Percentiles rank a stretch among this genome's conserved stretches.
phyloP scores from a whole-genome alignment of 495 filamentous ascomycete species.

The Trichoderma asperelloides region DNA sequence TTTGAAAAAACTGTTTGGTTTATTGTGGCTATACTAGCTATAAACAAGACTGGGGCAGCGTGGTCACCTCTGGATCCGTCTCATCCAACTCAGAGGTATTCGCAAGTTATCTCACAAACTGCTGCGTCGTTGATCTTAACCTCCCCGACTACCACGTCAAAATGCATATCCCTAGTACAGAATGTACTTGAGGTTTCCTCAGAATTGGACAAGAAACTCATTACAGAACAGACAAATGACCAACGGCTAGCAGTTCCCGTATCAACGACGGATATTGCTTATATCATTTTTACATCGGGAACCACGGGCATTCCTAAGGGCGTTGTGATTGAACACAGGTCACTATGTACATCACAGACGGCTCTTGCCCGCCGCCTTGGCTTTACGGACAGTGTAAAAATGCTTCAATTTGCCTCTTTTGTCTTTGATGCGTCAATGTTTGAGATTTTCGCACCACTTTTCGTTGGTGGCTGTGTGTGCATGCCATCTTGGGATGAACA shows the following conservation, averaged over 20 bases:
- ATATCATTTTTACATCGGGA: conserved; percentile 47
- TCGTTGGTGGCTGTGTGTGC: conserved; percentile 43
- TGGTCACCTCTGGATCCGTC: conserved; percentile 48
- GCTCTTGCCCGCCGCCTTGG: conserved; percentile 33
- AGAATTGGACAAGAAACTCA: background rate
- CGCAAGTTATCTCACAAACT: conserved; percentile 8
- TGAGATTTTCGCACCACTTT: conserved; percentile 58
- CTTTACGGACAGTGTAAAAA: conserved; percentile 28
- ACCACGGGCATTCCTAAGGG: conserved; percentile 43
- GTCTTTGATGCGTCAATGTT: conserved; percentile 58
- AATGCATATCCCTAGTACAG: background rate
- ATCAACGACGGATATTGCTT: conserved; percentile 32
- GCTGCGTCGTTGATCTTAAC: background rate
- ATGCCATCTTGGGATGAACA: conserved; percentile 36
- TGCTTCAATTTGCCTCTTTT: conserved; percentile 61
- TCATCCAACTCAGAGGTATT: conserved; percentile 41
- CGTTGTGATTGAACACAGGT: conserved; percentile 31
- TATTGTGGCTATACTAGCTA: conserved; percentile 44
- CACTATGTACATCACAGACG: conserved; percentile 22
- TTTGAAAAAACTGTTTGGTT: conserved; percentile 45
- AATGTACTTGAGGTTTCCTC: background rate
- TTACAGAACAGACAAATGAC: background rate
- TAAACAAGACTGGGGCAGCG: conserved; percentile 49
- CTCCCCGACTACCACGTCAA: background rate
- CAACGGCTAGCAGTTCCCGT: conserved; percentile 29